Evolutionary conservation across 2,329 filamentous ascomycete genomes (phyloP), one percentile per base, ranked within the genome.

Genomic region (Nemania abortiva): DNA sequence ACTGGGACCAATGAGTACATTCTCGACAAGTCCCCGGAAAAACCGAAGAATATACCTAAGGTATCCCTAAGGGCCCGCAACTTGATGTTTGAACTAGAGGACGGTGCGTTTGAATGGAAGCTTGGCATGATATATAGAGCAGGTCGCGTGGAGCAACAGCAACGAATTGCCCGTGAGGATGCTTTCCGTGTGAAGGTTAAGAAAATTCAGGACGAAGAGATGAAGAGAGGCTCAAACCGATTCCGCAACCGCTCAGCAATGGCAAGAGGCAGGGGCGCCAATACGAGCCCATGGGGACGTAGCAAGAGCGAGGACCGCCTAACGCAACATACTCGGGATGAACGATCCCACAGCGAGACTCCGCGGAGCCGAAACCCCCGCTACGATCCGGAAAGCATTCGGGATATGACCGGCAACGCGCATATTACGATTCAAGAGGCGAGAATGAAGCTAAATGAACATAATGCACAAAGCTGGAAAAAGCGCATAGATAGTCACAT

Each of bases 31-130:
- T 87, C 88, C 10, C 94, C 96, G 0, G 94, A 97, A 80, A 91
- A 87, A 0, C 94, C 97, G 0, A 98, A 97, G 79, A 85, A 89
- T 54, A 90, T 99, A 0, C 96, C 96, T 1, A 95, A 93, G 77
- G 84, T 99, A 24, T 95, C 94, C 0, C 73, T 99, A 10, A 89
- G 94, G 60, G 92, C 91, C 63, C 92, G 92, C 74, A 92, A 92
- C 5, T 85, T 99, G 27, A 82, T 97, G 2, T 95, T 99, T 68
- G 95, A 98, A 77, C 85, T 99, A 42, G 96, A 99, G 81, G 96
- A 99, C 78, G 95, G 96, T 58, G 91, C 93, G 0, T 99, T 99
- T 76, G 96, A 99, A 79, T 99, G 95, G 93, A 98, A 98, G 78
- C 84, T 99, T 10, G 94, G 95, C 18, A 90, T 94, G 77, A 99